Conservation (phyloP, 768 basidiomycete genomes). For the Auriscalpium orientale region DNA sequence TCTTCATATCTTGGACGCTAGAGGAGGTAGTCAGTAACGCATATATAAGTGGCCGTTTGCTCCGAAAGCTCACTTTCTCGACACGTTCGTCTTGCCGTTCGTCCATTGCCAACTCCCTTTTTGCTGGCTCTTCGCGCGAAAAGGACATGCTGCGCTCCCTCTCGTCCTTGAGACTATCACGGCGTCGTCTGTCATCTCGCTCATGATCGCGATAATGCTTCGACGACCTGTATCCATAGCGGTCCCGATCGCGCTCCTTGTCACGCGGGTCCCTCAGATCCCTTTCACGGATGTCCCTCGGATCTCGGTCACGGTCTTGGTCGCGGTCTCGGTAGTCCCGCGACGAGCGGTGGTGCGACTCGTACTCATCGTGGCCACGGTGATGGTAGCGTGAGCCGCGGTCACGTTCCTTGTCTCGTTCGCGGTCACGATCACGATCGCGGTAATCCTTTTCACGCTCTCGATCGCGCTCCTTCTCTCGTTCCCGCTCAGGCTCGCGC, state of each 20-base stretch:
- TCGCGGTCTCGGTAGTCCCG: constrained; percentile 22
- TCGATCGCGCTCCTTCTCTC: constrained; percentile 40
- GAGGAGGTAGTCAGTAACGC: not conserved
- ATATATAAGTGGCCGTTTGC: not conserved
- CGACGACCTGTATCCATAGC: constrained; percentile 30
- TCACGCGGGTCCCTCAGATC: constrained; percentile 23
- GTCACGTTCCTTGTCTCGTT: constrained; percentile 22
- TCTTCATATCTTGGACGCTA: constrained; percentile 53
- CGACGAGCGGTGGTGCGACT: constrained; percentile 1
- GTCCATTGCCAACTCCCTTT: constrained; percentile 33
- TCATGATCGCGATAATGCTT: constrained; percentile 50
- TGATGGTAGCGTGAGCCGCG: constrained; percentile 15
- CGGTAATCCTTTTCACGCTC: constrained; percentile 30
- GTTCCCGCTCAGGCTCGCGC: constrained; percentile 19
- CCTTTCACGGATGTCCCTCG: constrained; percentile 2
- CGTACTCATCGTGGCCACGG: constrained; percentile 4
- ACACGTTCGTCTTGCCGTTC: constrained; percentile 45
- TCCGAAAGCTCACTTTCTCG: constrained; percentile 58
- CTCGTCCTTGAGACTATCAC: constrained; percentile 32
- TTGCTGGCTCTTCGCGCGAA: constrained; percentile 24
- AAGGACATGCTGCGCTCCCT: constrained; percentile 46
- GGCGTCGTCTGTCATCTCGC: constrained; percentile 42
- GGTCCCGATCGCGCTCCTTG: constrained; percentile 29
- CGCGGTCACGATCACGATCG: constrained; percentile 24
- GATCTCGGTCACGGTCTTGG: constrained; percentile 26